Evolutionary conservation across 352 stramenopile species (phyloP), one percentile per base, ranked within the genome.

Genomic region (Sclerospora graminicola): DNA sequence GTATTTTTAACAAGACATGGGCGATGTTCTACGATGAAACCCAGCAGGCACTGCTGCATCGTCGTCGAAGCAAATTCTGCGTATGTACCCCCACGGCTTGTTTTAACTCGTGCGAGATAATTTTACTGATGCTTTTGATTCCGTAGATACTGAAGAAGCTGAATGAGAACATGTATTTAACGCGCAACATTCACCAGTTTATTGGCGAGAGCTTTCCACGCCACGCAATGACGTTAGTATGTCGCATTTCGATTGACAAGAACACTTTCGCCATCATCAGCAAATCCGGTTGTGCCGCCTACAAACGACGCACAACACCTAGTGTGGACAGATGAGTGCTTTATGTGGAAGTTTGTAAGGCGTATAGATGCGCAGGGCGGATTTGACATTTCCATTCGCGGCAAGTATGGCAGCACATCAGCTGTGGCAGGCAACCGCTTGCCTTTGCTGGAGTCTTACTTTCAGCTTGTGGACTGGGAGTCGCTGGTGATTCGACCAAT

Each of bases 271-370:
- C 66, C 21, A 88, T 90, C 52, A 67, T 90, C 48, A 80, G 63
- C 69, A 87, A 85, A 57, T 88, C 75, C n/a, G 20, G 74, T 90
- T 21, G 64, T 85, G 31, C 78, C 78, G 4, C 75, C 76, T 0
- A 80, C 75, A 19, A 84, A 82, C 56, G 78, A 90, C 35, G 78
- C 75, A 18, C 78, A 90, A 61, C 75, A 90, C 51, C 53, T 90
- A 34, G 78, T 90, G n/a, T 90, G 78, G 78, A 90, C 78, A 6
- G 78, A 90, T 48, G 78, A 90, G 67, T 88, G 72, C 47, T 88
- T 65, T 54, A 86, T 90, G 74, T 88, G 75, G 72, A 83, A 84
- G 38, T 90, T 88, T 57, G 62, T 60, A 36, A 64, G 72, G 10
- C 69, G 60, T 9, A 32, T 60, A 41, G 72, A 82, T 46, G 53